Evolutionary conservation across 352 stramenopile genomes (phyloP).

Genomic region (Pythium biforme): DNA sequence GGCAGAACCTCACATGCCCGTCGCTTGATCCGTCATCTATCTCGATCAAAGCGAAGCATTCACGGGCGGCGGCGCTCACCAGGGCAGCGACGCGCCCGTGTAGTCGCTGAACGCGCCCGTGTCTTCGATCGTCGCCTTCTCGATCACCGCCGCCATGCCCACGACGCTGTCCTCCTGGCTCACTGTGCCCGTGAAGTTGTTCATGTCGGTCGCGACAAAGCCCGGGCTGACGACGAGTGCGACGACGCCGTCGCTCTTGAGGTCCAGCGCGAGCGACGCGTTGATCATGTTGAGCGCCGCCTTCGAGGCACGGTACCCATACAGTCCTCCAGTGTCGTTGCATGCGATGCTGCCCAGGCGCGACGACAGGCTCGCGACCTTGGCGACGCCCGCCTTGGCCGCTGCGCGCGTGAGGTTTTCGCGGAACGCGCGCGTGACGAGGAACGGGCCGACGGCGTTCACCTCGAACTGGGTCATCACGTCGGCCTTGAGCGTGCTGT

Average conservation of each 20-base stretch:
- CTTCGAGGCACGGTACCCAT: constrained; percentile 71
- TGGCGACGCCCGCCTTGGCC: constrained; percentile 23
- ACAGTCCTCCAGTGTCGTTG: constrained; percentile 42
- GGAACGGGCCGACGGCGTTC: constrained; percentile 57
- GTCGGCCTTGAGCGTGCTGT: constrained; percentile 39
- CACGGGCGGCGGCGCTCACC: constrained; percentile 33
- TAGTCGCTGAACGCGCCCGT: constrained; percentile 52
- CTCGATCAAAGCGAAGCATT: too few relatives aligned
- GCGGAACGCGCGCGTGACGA: constrained; percentile 52
- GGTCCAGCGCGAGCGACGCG: constrained; percentile 38
- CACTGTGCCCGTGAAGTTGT: constrained; percentile 27
- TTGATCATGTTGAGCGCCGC: constrained; percentile 68
- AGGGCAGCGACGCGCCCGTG: constrained; percentile 36
- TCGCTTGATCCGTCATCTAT: not conserved
- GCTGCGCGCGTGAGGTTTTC: constrained; percentile 36
- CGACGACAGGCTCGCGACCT: constrained; percentile 43
- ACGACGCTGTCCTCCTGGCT: constrained; percentile 31
- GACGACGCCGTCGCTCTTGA: constrained; percentile 41
- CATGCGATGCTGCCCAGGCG: constrained; percentile 46
- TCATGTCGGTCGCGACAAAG: constrained; percentile 60
- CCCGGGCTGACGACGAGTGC: constrained; percentile 46
- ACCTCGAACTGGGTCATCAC: constrained; percentile 62
- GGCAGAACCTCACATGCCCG: too few relatives aligned
- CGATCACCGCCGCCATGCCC: constrained; percentile 33
- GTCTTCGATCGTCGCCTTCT: constrained; percentile 32